Evolutionary conservation across 2,329 filamentous ascomycete species (phyloP).

Genomic region (Sclerotinia subarctica): DNA sequence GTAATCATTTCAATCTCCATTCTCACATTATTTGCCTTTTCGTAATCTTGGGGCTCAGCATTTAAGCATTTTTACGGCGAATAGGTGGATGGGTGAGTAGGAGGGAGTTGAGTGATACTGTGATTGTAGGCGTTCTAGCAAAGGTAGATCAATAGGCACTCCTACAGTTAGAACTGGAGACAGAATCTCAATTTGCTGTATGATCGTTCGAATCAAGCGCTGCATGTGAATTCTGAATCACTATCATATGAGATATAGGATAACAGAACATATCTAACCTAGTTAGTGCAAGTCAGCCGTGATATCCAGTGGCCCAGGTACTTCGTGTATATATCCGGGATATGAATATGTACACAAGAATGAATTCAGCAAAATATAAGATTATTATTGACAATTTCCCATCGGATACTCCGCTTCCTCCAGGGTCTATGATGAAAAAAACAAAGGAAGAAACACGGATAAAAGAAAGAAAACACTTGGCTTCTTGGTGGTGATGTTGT

Average conservation of each 20-base stretch:
- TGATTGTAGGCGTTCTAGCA: too few relatives aligned
- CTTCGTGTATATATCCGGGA: neutral
- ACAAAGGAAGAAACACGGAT: constrained; percentile 13
- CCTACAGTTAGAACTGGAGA: too few relatives aligned
- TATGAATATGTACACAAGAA: neutral
- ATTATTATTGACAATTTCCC: neutral
- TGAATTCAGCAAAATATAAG: neutral
- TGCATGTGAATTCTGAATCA: neutral
- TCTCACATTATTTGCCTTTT: neutral
- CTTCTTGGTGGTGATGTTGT: neutral
- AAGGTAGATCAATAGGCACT: neutral
- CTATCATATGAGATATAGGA: neutral
- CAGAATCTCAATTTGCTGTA: too few relatives aligned
- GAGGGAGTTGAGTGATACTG: too few relatives aligned
- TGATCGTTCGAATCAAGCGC: too few relatives aligned
- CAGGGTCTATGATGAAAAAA: neutral
- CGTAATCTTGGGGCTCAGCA: constrained; percentile 10
- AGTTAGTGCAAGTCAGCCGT: neutral
- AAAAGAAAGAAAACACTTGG: constrained; percentile 7
- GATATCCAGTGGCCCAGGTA: neutral
- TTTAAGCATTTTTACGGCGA: neutral
- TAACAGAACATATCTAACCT: neutral
- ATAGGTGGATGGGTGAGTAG: neutral
- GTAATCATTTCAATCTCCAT: neutral
- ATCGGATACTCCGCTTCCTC: neutral